Evolutionary conservation across 257 asterid genomes (phyloP), one percentile per base, ranked within the genome.

Genomic region (Ocimum tenuiflorum): DNA sequence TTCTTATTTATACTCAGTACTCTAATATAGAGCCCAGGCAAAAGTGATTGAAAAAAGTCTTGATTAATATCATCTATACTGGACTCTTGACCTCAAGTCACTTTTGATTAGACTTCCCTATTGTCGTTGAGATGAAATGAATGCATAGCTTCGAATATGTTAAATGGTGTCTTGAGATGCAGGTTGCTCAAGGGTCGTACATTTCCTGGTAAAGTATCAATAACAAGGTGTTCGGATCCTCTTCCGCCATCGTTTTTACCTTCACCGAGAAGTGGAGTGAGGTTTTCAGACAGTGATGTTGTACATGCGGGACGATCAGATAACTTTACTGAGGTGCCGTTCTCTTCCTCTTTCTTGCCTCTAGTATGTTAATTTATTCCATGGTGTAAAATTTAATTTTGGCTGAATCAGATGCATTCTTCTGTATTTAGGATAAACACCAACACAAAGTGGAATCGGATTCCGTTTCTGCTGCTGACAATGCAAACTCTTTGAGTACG

Each of bases 161-260:
- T 12, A 53, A 59, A 18, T 60, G 13, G 55, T 38, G 56, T 59
- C 68, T 68, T 68, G 45, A 36, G 53, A 19, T 45, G 62, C 82
- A 91, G 98, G 73, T 80, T 92, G 81, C 91, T 89, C 42, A 92
- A 88, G 76, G 99, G 97, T 60, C 95, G 97, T 20, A 89, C 89
- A 80, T 91, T 92, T 70, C 99, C 99, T 42, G 99, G 99, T 60
- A 92, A 89, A 73, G 77, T 92, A 77, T 79, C 85, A 60, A 86
- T 88, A 70, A 86, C 96, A 13, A 74, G 84, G 75, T 79, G 88
- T 63, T 68, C 78, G 36, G 94, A 92, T 35, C 95, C 90, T 41
- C 43, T 79, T 55, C 85, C 79, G 69, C 91, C 75, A 42, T 75
- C 87, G 19, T 63, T 67, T 65, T 42, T 86, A 64, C 78, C 60